These are phyloP conservation scores for Didymella pomorum DNA, from an alignment of 2,329 filamentous ascomycete genomes.

Conservation along the genomic window DNA sequence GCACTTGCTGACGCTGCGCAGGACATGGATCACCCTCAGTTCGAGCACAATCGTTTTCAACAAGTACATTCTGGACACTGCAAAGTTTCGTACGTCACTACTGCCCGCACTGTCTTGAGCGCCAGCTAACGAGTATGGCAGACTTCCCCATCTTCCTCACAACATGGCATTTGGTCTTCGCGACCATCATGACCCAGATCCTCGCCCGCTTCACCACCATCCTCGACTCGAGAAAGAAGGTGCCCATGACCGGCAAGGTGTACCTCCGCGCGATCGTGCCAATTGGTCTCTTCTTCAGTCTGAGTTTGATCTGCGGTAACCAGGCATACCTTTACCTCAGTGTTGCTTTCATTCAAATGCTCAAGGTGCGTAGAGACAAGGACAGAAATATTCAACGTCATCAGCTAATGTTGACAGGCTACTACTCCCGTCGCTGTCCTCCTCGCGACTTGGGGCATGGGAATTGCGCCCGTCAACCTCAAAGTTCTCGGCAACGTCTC, in stretches of 20 bases:
- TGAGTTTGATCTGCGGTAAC: conserved; percentile 96
- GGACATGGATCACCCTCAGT: conserved; percentile 90
- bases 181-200: conserved; percentile 92
- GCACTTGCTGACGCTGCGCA: conserved; percentile 53
- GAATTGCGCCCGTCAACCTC: conserved; percentile 82
- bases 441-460: conserved; percentile 85
- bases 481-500: conserved; percentile 92
- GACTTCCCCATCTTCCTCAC: conserved; percentile 70
- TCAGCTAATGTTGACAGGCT: conserved; percentile 63
- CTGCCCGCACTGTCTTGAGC: conserved; percentile 4
- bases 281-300: conserved; percentile 93
- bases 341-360: conserved; percentile 98
- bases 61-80: conserved; percentile 93
- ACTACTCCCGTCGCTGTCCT: conserved; percentile 95
- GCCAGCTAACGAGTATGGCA: conserved; percentile 41
- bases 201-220: conserved; percentile 88
- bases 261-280: conserved; percentile 94
- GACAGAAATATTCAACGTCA: background rate
- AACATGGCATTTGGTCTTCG: conserved; percentile 94
- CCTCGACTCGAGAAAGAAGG: conserved; percentile 92
- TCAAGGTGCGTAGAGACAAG: conserved; percentile 72
- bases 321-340: conserved; percentile 94
- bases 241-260: conserved; percentile 95
- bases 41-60: conserved; percentile 98
- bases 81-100: conserved; percentile 76